phyloP scores from a whole-genome alignment of 495 filamentous ascomycete genomes.

The Podospora bellae-mahoneyi region DNA sequence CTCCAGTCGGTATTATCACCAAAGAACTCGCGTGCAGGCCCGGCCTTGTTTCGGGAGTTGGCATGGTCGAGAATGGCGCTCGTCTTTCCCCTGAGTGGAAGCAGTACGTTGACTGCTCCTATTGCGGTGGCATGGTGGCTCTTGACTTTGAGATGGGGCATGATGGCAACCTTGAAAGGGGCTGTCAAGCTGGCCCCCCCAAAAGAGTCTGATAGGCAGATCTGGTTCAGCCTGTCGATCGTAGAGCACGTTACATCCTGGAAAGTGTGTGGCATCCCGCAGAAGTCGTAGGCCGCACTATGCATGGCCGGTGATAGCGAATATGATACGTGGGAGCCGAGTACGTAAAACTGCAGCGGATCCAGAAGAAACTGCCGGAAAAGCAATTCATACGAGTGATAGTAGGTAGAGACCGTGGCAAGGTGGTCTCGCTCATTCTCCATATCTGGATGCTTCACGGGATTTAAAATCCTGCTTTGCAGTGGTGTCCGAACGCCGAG shows the following conservation, averaged over 20 bases:
- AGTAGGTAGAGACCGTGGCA: conserved; percentile 39
- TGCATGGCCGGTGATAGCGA: conserved; percentile 79
- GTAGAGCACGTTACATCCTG: conserved; percentile 61
- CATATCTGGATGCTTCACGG: conserved; percentile 65
- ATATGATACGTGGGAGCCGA: conserved; percentile 70
- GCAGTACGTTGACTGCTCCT: conserved; percentile 77
- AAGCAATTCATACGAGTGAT: conserved; percentile 53
- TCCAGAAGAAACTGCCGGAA: conserved; percentile 56
- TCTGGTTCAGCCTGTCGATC: conserved; percentile 59
- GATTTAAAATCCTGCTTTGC: conserved; percentile 64
- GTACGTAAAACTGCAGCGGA: conserved; percentile 70
- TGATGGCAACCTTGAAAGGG: conserved; percentile 72
- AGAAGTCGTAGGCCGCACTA: conserved; percentile 66
- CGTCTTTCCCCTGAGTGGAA: conserved; percentile 63
- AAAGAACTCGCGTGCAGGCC: conserved; percentile 64
- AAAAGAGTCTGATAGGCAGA: conserved; percentile 63
- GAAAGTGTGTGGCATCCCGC: conserved; percentile 70
- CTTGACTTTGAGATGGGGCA: conserved; percentile 62
- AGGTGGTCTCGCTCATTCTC: conserved; percentile 47
- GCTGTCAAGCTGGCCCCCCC: conserved; percentile 71
- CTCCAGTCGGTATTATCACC: conserved; percentile 88
- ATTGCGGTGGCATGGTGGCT: conserved; percentile 76
- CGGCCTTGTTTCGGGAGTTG: conserved; percentile 62
- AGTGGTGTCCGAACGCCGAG: conserved; percentile 64
- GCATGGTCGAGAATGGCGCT: conserved; percentile 62